Base-by-base conservation (phyloP, 306 rosid species). In the Corylus americana region DNA sequence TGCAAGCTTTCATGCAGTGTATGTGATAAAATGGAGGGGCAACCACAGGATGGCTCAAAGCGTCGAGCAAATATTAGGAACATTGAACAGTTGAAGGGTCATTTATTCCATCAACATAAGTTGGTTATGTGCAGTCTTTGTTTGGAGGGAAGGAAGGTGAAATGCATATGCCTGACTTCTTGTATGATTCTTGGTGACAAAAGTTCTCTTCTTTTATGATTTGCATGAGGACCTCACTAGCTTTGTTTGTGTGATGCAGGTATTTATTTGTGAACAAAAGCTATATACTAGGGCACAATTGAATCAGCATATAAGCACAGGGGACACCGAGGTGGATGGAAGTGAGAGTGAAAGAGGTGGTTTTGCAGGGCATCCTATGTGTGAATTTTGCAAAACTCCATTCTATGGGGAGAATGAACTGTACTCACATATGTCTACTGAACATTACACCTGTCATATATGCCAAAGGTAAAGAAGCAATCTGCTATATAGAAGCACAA, bases 311-410 rank as follows among this genome's bases (percentile, higher is more conserved):
- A 88, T 83, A 74, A 84, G 63, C 85, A 88, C 96, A 5, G 99
- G 99, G 71, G 93, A 90, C 80, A 93, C 99, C 22, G 93, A 86
- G 89, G 98, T 93, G 83, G 99, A 95, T 81, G 99, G 99, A 82
- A 95, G 88, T 82, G 96, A 95, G 94, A 91, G 96, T 74, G 99
- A 93, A 61, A 93, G 99, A 87, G 99, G 99, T 63, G 98, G 99
- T 47, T 95, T 95, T 83, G 87, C 83, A 67, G 99, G 99, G 84
- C 99, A 95, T 85, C 99, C 99, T 71, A 71, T 76, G 91, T 95
- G 99, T 88, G 97, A 93, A 45, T 95, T 88, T 82, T 95, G 99
- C 87, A 78, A 80, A 83, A 86, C 92, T 37, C 94, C 97, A 13
- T 95, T 93, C 84, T 95, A 95, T 68, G 97, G 98, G 74, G 98